Conservation (phyloP, 345 rosid genomes). For the Trapa bicornis region DNA sequence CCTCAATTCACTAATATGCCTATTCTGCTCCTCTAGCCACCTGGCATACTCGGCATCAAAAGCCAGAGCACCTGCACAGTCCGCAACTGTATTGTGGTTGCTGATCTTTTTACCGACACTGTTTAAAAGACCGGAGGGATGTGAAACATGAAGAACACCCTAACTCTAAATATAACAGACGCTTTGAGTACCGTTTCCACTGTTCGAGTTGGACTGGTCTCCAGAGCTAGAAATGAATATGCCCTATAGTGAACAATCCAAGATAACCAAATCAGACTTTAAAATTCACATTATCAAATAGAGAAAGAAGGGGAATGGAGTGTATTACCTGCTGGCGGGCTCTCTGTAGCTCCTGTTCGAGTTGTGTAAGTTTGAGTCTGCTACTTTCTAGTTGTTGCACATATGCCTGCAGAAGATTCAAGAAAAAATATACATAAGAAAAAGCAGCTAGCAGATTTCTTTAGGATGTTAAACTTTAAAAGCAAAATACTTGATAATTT, state of each 20-base stretch:
- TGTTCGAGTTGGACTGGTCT: constrained; percentile 76
- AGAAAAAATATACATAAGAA: constrained; percentile 4
- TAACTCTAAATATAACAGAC: neutral
- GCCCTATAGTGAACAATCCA: constrained; percentile 34
- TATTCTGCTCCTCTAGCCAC: constrained; percentile 89
- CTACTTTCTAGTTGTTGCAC: constrained; percentile 95
- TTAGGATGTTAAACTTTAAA: neutral
- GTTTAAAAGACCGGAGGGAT: neutral
- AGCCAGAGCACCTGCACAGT: constrained; percentile 69
- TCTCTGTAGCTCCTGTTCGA: constrained; percentile 90
- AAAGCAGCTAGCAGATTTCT: neutral
- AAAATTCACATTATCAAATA: neutral
- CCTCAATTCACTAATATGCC: constrained; percentile 68
- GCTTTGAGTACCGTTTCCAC: constrained; percentile 63
- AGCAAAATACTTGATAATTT: no score
- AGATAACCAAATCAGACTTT: neutral
- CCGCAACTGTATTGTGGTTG: neutral
- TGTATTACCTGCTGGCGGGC: constrained; percentile 79
- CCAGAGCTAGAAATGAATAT: constrained; percentile 85
- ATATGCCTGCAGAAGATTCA: constrained; percentile 45
- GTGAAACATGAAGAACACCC: neutral
- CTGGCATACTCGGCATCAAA: constrained; percentile 84
- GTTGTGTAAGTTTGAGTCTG: constrained; percentile 72
- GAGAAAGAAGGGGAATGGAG: constrained; percentile 4
- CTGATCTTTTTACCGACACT: neutral